phyloP scores from a whole-genome alignment of 805 yeast genomes.

The Wickerhamomyces chaumierensis region DNA sequence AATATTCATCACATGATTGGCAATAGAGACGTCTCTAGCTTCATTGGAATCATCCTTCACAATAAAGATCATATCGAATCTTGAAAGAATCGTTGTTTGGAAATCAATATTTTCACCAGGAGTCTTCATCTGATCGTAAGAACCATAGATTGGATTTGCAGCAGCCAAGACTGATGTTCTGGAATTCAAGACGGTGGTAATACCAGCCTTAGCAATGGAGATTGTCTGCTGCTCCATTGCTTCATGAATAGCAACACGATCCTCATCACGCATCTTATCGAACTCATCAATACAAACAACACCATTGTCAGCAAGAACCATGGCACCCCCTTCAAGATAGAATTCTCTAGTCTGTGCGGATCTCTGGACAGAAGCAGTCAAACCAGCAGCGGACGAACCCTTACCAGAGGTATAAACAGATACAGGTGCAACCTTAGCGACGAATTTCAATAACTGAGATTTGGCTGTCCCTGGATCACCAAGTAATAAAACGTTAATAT shows the following conservation, averaged over 20 bases:
- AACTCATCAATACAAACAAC: constrained; percentile 98
- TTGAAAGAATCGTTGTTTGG: constrained; percentile 91
- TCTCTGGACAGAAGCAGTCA: constrained; percentile 95
- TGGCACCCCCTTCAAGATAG: constrained; percentile 97
- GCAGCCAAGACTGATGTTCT: constrained; percentile 96
- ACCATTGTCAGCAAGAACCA: constrained; percentile 99
- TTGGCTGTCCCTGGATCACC: constrained; percentile 99
- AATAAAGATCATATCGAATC: constrained; percentile 97
- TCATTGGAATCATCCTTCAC: constrained; percentile 93
- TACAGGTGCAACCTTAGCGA: constrained; percentile 88
- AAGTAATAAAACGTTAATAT: constrained; percentile 79
- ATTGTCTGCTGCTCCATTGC: constrained; percentile 99
- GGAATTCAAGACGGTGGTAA: constrained; percentile 91
- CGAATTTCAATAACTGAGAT: constrained; percentile 90
- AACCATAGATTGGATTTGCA: constrained; percentile 94
- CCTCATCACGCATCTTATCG: constrained; percentile 98
- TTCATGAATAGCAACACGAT: constrained; percentile 97
- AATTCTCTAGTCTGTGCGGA: constrained; percentile 83
- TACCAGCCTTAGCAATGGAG: constrained; percentile 98
- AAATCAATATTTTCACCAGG: constrained; percentile 98
- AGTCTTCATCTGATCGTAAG: constrained; percentile 90
- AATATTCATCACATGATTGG: constrained; percentile 88
- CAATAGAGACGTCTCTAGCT: constrained; percentile 76
- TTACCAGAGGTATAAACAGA: constrained; percentile 97
- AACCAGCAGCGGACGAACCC: constrained; percentile 99